Percentiles rank a stretch among this genome's conserved stretches.
Conservation (phyloP, 148 eudicot genomes). For the Fagopyrum tataricum region DNA sequence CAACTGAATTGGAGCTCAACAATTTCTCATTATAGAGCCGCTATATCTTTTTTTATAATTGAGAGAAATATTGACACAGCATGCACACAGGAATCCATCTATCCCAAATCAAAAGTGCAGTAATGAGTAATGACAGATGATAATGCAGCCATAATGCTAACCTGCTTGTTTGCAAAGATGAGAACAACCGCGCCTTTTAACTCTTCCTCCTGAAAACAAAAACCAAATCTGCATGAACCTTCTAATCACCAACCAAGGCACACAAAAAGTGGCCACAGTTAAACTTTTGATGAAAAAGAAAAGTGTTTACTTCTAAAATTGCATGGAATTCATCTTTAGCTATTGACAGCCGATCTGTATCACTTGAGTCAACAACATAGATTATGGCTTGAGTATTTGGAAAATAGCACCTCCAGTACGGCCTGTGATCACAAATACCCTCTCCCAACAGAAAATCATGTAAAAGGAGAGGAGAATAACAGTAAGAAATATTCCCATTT, state of each 20-base stretch:
- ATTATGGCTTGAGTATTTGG: constrained; percentile 98
- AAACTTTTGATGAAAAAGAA: neutral
- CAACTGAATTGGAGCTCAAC: neutral
- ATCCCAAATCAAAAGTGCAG: neutral
- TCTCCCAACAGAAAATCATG: neutral
- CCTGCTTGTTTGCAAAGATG: constrained; percentile 97
- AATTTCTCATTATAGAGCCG: too few relatives aligned
- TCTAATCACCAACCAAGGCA: neutral
- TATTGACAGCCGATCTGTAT: constrained; percentile 81
- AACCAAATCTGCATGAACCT: neutral
- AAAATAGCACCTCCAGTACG: constrained; percentile 99
- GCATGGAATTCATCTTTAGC: constrained; percentile 98
- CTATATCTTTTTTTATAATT: neutral
- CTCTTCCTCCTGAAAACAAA: constrained; percentile 81
- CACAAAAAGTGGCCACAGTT: too few relatives aligned
- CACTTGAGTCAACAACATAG: constrained; percentile 98
- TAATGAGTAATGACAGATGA: neutral
- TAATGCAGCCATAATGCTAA: constrained; percentile 16
- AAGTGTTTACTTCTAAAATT: constrained; percentile 64
- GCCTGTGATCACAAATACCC: constrained; percentile 37
- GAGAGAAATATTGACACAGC: neutral
- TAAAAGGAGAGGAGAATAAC: neutral
- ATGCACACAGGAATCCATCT: neutral
- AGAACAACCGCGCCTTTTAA: constrained; percentile 90
- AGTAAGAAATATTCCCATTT: neutral